These are phyloP conservation scores for Platismatia glauca DNA, from an alignment of 495 filamentous ascomycete species.

Conservation along the genomic window DNA sequence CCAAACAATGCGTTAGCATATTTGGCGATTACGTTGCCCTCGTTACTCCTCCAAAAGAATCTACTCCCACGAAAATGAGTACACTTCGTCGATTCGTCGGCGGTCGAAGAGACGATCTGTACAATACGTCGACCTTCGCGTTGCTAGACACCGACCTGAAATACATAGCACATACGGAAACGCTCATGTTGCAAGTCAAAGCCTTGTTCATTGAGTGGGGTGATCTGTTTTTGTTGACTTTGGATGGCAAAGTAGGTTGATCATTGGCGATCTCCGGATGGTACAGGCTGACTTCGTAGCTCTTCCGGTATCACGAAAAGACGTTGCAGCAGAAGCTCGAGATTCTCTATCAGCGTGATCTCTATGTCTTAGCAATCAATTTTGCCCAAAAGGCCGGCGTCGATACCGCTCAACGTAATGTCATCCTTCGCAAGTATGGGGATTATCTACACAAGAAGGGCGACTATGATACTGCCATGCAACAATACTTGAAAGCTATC, in stretches of 20 bases:
- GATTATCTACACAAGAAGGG: constrained; percentile 93
- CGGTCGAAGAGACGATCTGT: constrained; percentile 58
- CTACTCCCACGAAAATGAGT: constrained; percentile 40
- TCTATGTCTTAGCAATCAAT: constrained; percentile 86
- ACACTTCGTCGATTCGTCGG: constrained; percentile 57
- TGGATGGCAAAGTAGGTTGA: constrained; percentile 74
- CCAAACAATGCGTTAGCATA: constrained; percentile 71
- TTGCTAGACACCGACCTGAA: constrained; percentile 83
- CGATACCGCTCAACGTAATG: constrained; percentile 70
- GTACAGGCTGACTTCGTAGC: constrained; percentile 37
- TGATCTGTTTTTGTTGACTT: constrained; percentile 75
- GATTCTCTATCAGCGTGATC: constrained; percentile 85
- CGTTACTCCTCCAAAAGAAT: constrained; percentile 71
- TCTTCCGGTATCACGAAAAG: constrained; percentile 89
- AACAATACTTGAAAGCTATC: constrained; percentile 92
- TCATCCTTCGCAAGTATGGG: constrained; percentile 88
- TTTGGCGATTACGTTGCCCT: constrained; percentile 83
- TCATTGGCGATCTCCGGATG: not conserved
- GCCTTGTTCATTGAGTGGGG: constrained; percentile 82
- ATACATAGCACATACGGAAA: constrained; percentile 83
- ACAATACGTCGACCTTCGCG: constrained; percentile 77
- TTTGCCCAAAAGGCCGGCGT: constrained; percentile 81
- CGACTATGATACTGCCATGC: constrained; percentile 95
- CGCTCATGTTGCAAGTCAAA: constrained; percentile 68
- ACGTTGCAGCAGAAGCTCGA: constrained; percentile 83